phyloP scores from a whole-genome alignment of 192 early-diverging fungal species.

The Backusella mclennaniae region DNA sequence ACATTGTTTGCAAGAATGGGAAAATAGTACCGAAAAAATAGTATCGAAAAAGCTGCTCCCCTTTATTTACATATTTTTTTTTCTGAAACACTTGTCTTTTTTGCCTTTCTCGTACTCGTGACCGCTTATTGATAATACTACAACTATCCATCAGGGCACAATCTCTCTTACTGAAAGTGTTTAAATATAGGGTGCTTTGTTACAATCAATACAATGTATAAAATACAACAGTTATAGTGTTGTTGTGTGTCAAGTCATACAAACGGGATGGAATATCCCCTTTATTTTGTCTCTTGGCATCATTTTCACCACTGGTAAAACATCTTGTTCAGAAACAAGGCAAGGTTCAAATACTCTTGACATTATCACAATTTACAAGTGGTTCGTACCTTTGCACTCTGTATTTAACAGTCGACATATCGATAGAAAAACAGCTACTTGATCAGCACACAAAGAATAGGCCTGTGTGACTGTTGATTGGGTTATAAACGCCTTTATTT shows the following conservation, averaged over 20 bases:
- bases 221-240: too few relatives aligned
- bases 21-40: neutral
- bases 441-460: neutral
- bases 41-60: neutral
- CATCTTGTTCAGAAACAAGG: too few relatives aligned
- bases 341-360: too few relatives aligned
- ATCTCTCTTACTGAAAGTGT: neutral
- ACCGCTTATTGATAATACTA: neutral
- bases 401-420: neutral
- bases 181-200: too few relatives aligned
- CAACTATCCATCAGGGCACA: neutral
- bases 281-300: too few relatives aligned
- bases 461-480: neutral
- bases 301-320: too few relatives aligned
- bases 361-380: too few relatives aligned
- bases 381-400: neutral
- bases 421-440: neutral
- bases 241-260: too few relatives aligned
- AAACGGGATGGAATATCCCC: too few relatives aligned
- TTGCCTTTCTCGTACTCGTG: neutral
- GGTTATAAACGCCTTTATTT: neutral
- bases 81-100: neutral
- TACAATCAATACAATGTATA: too few relatives aligned
- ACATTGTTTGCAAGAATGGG: constrained; percentile 47
- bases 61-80: neutral